Base-by-base conservation (phyloP, 139 green algal species). In the Chlorella sp. region DNA sequence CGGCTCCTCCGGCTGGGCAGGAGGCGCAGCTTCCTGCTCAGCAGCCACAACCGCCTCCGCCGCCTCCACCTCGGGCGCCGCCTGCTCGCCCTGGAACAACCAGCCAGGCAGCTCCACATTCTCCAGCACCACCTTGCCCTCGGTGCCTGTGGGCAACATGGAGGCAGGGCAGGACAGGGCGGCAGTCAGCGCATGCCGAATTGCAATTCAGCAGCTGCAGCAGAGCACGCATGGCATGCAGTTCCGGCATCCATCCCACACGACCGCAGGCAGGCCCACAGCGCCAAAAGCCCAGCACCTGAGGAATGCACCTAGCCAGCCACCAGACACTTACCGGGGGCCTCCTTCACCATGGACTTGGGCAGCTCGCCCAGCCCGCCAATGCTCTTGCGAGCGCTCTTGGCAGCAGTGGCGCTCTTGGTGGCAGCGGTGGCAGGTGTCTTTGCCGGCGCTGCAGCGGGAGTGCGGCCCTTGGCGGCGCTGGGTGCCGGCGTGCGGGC, bases 91-190 rank as follows among this genome's bases (percentile, higher is more conserved):
- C 1, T 74, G 63, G 74, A 88, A 90, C 30, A 90, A 41, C 86
- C 86, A 90, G 21, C 34, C 67, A 34, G 86, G 86, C 44, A 90
- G 47, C 80, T 87, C 62, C 44, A 90, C 82, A 56, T 84, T 70
- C 28, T 90, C 74, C 18, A 90, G 47, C 25, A 90, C 72, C 30
- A 86, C 67, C 20, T 69, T 38, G 56, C 17, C 65, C 1, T 55
- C 32, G 32, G 64, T 64, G 32, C 44, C 79, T 78, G 32, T 30
- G 56, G 25, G 26, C 39, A 51, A 12, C 12, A 65, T n/a, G n/a
- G 36, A 4, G 38, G 26, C n/a, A 39, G 6, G 28, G 73, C 26
- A 36, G 18, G n/a, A n/a, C n/a, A n/a, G n/a, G n/a, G 44, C 7
- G 18, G 74, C 21, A 30, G 30, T 23, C 13, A 72, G n/a, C 7